Base-by-base conservation (phyloP, 1,284 basidiomycete species). In the Cutaneotrichosporon sp. region DNA sequence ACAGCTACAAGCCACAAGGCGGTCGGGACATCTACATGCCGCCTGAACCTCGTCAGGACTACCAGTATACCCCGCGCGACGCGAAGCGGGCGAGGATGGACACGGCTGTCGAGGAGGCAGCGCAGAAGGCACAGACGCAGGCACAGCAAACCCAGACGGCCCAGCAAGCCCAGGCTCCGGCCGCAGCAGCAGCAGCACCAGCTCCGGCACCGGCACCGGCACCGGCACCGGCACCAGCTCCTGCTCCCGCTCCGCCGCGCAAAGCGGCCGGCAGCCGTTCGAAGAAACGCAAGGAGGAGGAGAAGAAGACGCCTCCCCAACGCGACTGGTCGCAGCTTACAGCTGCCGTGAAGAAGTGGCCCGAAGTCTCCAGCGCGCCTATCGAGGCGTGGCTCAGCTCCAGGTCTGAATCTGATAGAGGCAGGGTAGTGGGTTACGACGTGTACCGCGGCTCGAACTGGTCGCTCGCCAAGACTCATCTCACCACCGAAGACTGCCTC, bases 11-110 rank as follows among this genome's bases (percentile, higher is more conserved):
- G 61, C 44, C 44, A 16, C 31, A 46, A 17, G 33, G 25, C 27
- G 49, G 49, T 26, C 49, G 61, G 17, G 66, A 67, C 58, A 59
- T 61, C 65, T 49, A 53, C 57, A 29, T 63, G 61, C 44, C 44
- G 22, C 31, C n/a, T n/a, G n/a, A 46, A 17, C 24, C 24, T 27
- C 50, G 49, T 26, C 49, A 61, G 17, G 66, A 70, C 17, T 71
- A 67, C 43, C 55, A 59, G 25, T 70, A 72, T 47, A 61, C 60
- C 3, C 66, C 67, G 3, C 55, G 68, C 10, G 57, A 55, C 27
- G 61, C 62, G 26, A 70, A 69, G 53, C 61, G 71, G 32, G 62
- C 68, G 5, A 57, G 70, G 11, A 69, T 70, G 67, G 71, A 74
- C 35, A 57, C 66, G 7, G 69, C 68, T 0, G 63, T 70, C 12